phyloP scores from a whole-genome alignment of 2,329 filamentous ascomycete species.

The Fusarium coffeatum region DNA sequence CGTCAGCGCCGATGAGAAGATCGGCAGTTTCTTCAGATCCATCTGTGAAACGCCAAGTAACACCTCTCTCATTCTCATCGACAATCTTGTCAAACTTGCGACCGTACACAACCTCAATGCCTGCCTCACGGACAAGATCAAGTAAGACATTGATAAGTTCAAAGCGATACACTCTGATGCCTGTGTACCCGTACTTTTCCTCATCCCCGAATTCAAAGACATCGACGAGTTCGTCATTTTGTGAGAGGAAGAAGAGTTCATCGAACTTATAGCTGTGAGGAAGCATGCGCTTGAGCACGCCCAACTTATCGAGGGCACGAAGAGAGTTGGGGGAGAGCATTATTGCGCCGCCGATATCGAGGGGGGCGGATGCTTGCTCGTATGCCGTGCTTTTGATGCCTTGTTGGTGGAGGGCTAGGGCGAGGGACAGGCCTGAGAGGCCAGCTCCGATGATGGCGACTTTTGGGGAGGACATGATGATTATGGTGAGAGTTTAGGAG shows the following conservation, averaged over 20 bases:
- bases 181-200: constrained; percentile 63
- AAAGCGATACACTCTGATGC: constrained; percentile 65
- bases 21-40: constrained; percentile 54
- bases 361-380: constrained; percentile 58
- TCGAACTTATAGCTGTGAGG: constrained; percentile 64
- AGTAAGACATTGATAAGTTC: constrained; percentile 63
- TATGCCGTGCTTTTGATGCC: constrained; percentile 64
- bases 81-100: constrained; percentile 60
- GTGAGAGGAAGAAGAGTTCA: constrained; percentile 59
- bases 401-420: constrained; percentile 64
- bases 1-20: constrained; percentile 67
- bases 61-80: constrained; percentile 53
- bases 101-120: constrained; percentile 59
- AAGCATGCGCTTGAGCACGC: constrained; percentile 59
- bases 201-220: constrained; percentile 61
- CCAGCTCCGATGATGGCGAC: constrained; percentile 52
- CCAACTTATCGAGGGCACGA: constrained; percentile 62
- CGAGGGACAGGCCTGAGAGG: constrained; percentile 64
- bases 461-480: constrained; percentile 26
- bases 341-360: constrained; percentile 64
- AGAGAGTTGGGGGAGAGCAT: constrained; percentile 71
- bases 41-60: constrained; percentile 61
- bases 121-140: constrained; percentile 52
- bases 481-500: fast-evolving
- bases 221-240: constrained; percentile 49